These are phyloP conservation scores for Vaccinium vitisidaea DNA, from an alignment of 148 eudicot species.

Conservation along the genomic window DNA sequence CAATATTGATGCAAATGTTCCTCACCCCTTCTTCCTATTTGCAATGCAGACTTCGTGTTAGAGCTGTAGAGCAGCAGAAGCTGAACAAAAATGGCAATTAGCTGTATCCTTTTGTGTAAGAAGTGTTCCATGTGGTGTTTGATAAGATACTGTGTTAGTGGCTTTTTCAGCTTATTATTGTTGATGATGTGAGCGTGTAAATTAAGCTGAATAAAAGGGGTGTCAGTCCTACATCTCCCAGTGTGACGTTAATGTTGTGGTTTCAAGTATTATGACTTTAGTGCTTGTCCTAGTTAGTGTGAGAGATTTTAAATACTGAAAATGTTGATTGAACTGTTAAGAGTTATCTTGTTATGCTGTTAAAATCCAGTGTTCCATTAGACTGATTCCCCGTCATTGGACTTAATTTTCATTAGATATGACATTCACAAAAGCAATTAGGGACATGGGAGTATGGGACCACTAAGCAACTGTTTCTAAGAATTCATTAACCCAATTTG, in stretches of 20 bases:
- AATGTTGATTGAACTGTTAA: conserved; percentile 3
- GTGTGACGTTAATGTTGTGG: background rate
- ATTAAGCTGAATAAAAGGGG: background rate
- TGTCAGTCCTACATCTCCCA: background rate
- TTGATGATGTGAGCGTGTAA: background rate
- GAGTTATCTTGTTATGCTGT: background rate
- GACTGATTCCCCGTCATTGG: background rate
- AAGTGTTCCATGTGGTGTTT: conserved; percentile 4
- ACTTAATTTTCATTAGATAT: background rate
- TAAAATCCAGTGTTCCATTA: background rate
- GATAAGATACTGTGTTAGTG: conserved; percentile 5
- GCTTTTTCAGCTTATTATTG: background rate
- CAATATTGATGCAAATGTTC: background rate
- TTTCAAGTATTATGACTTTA: background rate
- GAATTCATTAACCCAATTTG: background rate
- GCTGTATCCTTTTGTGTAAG: conserved; percentile 15
- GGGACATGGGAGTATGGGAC: background rate
- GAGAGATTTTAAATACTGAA: background rate
- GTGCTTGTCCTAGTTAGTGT: conserved; percentile 2
- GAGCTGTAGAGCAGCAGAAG: conserved; percentile 39
- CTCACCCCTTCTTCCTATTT: conserved; percentile 17
- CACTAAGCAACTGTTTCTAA: background rate
- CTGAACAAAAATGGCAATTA: conserved; percentile 12
- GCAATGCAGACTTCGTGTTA: conserved; percentile 43
- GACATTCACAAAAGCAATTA: background rate